These are phyloP conservation scores for Verruconis gallopava DNA, from an alignment of 2,329 filamentous ascomycete species.

Conservation along the genomic window DNA sequence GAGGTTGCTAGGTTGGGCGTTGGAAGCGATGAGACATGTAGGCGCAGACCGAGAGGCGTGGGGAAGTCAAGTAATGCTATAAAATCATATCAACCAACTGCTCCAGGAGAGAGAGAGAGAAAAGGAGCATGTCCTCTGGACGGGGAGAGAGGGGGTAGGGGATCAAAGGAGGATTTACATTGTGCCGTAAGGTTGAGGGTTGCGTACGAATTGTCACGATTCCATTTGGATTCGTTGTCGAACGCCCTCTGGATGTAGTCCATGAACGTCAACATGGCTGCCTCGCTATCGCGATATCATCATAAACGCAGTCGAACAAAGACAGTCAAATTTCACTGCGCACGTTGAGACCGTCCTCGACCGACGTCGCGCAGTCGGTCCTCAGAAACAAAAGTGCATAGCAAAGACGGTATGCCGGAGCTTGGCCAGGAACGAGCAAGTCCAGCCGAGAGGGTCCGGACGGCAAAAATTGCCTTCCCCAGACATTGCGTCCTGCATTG, in stretches of 20 bases:
- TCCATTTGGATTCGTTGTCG: conserved; percentile 76
- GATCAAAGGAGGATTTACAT: conserved; percentile 17
- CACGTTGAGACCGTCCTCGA: no score
- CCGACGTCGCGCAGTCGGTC: no score
- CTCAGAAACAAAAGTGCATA: no score
- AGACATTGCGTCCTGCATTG: no score
- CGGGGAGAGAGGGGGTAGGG: conserved; percentile 1
- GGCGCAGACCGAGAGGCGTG: conserved; percentile 69
- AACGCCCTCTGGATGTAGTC: conserved; percentile 91
- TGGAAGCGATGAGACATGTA: conserved; percentile 82
- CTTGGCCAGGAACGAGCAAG: no score
- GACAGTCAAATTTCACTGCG: no score
- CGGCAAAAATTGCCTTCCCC: no score
- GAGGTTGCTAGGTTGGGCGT: conserved; percentile 89
- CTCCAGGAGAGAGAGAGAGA: no score
- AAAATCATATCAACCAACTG: conserved; percentile 5
- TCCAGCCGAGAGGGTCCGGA: no score
- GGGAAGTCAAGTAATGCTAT: conserved; percentile 76
- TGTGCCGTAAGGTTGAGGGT: conserved; percentile 72
- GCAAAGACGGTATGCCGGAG: no score
- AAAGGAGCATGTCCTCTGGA: neutral
- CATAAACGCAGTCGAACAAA: no score
- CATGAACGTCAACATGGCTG: conserved; percentile 86
- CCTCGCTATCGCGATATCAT: neutral
- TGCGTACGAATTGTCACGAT: conserved; percentile 83